A percentile compares a stretch with the other conserved stretches of the same genome.
phyloP scores from a whole-genome alignment of 2,329 filamentous ascomycete species.

The Verticillium nubilum region DNA sequence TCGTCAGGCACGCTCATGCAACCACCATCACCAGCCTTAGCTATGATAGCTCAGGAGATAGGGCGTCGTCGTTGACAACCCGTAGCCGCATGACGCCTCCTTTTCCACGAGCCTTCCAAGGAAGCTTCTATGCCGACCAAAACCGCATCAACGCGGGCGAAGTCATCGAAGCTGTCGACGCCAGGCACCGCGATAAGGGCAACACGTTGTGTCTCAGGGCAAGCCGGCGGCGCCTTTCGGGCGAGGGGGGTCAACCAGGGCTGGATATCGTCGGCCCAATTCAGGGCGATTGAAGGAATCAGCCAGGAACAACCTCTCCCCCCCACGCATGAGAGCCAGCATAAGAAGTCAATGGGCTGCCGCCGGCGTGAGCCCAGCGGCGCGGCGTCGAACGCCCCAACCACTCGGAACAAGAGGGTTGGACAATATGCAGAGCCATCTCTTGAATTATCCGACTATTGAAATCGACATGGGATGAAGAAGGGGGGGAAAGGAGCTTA shows the following conservation, averaged over 20 bases:
- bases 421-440: not conserved
- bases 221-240: not conserved
- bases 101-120: not conserved
- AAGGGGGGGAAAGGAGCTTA: not conserved
- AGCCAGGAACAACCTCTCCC: not conserved
- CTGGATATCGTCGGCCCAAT: not conserved
- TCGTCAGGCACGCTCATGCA: not conserved
- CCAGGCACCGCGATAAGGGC: not conserved
- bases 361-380: not conserved
- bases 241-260: no score
- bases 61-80: not conserved
- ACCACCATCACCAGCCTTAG: not conserved
- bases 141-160: not conserved
- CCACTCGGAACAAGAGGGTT: slow-evolving; percentile 2
- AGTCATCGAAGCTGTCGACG: not conserved
- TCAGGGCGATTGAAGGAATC: not conserved
- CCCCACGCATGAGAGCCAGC: not conserved
- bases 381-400: not conserved
- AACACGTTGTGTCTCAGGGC: not conserved
- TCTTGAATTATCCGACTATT: not conserved
- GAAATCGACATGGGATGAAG: not conserved
- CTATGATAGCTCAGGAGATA: not conserved
- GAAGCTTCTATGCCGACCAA: not conserved
- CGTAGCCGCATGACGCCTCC: not conserved
- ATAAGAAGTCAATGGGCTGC: not conserved